Base-by-base conservation (phyloP, 2,329 filamentous ascomycete species). In the Fusarium stilboides region DNA sequence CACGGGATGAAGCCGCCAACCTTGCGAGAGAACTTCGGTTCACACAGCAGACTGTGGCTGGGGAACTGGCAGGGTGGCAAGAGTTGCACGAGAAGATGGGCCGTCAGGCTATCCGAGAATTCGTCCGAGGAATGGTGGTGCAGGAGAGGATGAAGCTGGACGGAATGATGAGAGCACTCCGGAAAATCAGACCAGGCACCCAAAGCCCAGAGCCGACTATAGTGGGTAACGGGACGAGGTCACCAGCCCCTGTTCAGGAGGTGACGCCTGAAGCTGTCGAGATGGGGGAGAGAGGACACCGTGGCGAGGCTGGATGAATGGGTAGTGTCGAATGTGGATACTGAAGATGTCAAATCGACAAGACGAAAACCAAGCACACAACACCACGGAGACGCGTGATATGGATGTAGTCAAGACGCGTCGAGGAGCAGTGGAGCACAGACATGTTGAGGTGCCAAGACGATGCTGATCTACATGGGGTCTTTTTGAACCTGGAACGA, bases 11-110 rank as follows among this genome's bases (percentile, higher is more conserved):
- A 76, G 87, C 93, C 13, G 88, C 91, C 20, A 87, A 89, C 43
- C 80, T 97, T n/a, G 91, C 91, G 0, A 89, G 89, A 52, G 96
- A 99, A 79, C 83, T 99, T 57, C 85, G 94, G 50, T 97, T 96
- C 79, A 97, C 94, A 47, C 95, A 98, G 81, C 93, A 97, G 79
- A 94, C 95, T 15, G 95, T 98, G 24, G 95, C 97, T 8, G 87
- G 89, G 3, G 96, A 99, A 81, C 80, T 99, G 57, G 96, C 96
- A 1, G 94, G 93, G 17, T 99, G 96, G 94, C 94, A 97, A 75
- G 94, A 97, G 40, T 88, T 94, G 82, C 90, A 97, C 75, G 93
- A 94, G 70, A 89, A 88, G 74, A 89, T 93, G 81, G 94, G 92
- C 2, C 84, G 90, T 64, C 87, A 87, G 61, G 92, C 93, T 28